These are phyloP conservation scores for Dendrobium officinale DNA, from an alignment of 106 monocot genomes.

Conservation along the genomic window DNA sequence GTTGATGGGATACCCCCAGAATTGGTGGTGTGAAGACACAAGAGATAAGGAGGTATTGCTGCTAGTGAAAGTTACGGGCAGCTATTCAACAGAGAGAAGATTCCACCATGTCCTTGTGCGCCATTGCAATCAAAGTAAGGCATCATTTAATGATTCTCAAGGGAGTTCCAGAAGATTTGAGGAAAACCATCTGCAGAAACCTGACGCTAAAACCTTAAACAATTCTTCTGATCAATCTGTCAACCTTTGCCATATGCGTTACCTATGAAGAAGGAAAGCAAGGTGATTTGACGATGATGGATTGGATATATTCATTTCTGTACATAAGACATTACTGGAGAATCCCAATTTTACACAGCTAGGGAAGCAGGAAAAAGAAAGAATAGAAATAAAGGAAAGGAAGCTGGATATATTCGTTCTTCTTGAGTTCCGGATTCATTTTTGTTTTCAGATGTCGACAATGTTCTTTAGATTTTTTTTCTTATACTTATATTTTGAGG, in stretches of 20 bases:
- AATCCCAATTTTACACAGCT: background rate
- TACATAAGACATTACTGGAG: background rate
- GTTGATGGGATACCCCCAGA: constrained; percentile 63
- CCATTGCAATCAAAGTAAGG: constrained; percentile 25
- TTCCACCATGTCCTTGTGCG: constrained; percentile 48
- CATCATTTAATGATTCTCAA: constrained; percentile 5
- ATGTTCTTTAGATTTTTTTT: background rate
- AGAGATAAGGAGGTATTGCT: constrained; percentile 58
- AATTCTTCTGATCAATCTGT: constrained; percentile 5
- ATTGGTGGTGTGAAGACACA: constrained; percentile 67
- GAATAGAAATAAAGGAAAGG: too few relatives aligned
- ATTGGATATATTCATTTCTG: background rate
- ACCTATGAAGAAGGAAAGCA: background rate
- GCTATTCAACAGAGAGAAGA: constrained; percentile 27
- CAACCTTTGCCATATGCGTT: constrained; percentile 17
- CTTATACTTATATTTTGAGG: background rate
- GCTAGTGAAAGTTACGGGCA: constrained; percentile 49
- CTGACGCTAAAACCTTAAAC: constrained; percentile 28
- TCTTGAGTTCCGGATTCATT: background rate
- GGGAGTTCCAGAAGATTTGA: constrained; percentile 20
- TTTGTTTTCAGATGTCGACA: background rate
- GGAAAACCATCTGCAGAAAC: constrained; percentile 35
- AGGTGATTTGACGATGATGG: too few relatives aligned
- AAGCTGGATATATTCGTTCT: background rate
- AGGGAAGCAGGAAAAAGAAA: background rate